Percentiles rank a stretch among this genome's conserved stretches.
phyloP scores from a whole-genome alignment of 2,329 filamentous ascomycete genomes.

The Teratosphaeria gauchensis region DNA sequence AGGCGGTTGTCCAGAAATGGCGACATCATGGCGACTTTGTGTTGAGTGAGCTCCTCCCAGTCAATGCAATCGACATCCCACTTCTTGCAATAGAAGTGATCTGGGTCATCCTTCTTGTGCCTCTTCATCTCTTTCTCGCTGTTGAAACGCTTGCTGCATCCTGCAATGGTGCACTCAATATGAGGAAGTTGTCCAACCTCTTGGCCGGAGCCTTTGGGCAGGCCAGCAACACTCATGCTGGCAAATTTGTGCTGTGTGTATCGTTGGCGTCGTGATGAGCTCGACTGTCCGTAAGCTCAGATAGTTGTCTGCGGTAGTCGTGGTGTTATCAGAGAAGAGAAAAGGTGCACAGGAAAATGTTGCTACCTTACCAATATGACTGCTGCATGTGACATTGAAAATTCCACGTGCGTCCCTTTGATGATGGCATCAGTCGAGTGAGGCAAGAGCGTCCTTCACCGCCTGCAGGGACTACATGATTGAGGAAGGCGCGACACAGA shows the following conservation, averaged over 20 bases:
- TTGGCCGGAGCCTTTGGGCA: conserved; percentile 11
- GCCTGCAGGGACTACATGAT: background rate
- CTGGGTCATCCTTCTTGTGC: conserved; percentile 40
- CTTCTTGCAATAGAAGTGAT: conserved; percentile 37
- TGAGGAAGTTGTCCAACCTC: conserved; percentile 14
- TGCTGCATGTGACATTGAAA: background rate
- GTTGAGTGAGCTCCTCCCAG: conserved; percentile 22
- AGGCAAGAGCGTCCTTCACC: background rate
- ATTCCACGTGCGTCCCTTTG: background rate
- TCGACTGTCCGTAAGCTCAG: too few relatives aligned
- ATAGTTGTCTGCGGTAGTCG: background rate
- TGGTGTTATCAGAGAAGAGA: background rate
- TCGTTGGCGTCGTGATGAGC: background rate
- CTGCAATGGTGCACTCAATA: conserved; percentile 33
- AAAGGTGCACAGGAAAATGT: background rate
- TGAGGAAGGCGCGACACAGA: background rate
- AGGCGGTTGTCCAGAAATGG: conserved; percentile 10
- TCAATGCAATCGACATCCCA: conserved; percentile 30
- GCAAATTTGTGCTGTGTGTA: background rate
- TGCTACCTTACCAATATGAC: background rate
- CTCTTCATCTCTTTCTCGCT: conserved; percentile 36
- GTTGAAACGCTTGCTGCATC: conserved; percentile 39
- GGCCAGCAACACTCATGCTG: background rate
- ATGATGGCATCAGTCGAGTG: background rate
- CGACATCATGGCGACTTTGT: conserved; percentile 27